These are phyloP conservation scores for Vickermania ingenoplastis DNA, from an alignment of 208 protist genomes.

Conservation along the genomic window DNA sequence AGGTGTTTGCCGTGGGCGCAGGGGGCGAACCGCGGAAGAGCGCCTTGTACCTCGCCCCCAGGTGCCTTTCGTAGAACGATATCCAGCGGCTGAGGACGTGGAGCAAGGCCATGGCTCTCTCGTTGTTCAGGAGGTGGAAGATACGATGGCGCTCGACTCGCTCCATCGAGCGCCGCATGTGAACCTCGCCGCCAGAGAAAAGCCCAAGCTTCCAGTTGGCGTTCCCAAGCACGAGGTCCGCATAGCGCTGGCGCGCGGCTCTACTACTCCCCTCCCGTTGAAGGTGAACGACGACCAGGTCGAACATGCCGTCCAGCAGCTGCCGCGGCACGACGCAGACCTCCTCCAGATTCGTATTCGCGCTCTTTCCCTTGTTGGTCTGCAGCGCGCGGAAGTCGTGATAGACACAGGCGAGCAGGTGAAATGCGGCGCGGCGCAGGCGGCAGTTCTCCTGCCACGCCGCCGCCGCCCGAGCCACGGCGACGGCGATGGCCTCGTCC, in stretches of 20 bases:
- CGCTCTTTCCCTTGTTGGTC: neutral
- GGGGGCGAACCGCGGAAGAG: too few relatives aligned
- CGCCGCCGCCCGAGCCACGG: conserved; percentile 25
- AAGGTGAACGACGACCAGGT: conserved; percentile 25
- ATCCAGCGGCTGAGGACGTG: conserved; percentile 48
- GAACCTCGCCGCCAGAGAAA: conserved; percentile 77
- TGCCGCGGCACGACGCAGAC: conserved; percentile 19
- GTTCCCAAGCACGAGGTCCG: conserved; percentile 62
- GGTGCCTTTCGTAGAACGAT: conserved; percentile 28
- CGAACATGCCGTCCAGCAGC: conserved; percentile 23
- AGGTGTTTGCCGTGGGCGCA: too few relatives aligned
- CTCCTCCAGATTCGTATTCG: neutral
- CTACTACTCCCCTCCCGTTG: conserved; percentile 26
- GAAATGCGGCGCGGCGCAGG: conserved; percentile 32
- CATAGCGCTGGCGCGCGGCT: conserved; percentile 50
- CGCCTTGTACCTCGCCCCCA: neutral
- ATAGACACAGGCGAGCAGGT: conserved; percentile 44
- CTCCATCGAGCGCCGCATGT: conserved; percentile 82
- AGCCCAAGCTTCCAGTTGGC: conserved; percentile 82
- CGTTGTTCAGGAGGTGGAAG: conserved; percentile 70
- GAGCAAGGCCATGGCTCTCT: conserved; percentile 61
- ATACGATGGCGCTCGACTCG: conserved; percentile 73
- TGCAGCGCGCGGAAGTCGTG: conserved; percentile 19
- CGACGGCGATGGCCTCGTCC: conserved; percentile 16
- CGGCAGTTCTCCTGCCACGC: conserved; percentile 28